phyloP scores from a whole-genome alignment of 208 protist genomes.

The Angomonas desouzai region DNA sequence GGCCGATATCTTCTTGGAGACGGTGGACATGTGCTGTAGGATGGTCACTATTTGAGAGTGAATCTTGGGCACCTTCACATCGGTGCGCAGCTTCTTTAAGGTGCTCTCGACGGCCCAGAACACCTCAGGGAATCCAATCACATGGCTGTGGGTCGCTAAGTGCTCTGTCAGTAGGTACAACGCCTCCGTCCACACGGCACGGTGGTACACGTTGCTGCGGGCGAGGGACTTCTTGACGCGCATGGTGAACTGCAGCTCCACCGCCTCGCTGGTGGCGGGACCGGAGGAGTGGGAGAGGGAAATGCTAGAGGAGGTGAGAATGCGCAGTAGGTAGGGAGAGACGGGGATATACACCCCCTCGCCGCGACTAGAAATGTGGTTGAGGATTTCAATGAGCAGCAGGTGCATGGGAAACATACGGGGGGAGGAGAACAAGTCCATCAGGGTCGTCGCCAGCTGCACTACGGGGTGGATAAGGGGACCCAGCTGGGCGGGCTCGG shows the following conservation, averaged over 20 bases:
- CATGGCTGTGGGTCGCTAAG: constrained; percentile 77
- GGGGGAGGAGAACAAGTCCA: constrained; percentile 90
- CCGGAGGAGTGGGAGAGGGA: constrained; percentile 33
- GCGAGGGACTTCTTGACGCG: constrained; percentile 88
- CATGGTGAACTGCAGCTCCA: constrained; percentile 86
- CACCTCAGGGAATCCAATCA: constrained; percentile 92
- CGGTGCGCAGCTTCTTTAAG: constrained; percentile 75
- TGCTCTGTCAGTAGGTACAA: constrained; percentile 90
- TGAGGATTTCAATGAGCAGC: constrained; percentile 90
- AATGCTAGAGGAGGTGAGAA: constrained; percentile 85
- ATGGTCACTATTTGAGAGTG: constrained; percentile 67
- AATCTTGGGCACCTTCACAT: constrained; percentile 82
- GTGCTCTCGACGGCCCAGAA: constrained; percentile 85
- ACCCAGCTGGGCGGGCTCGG: constrained; percentile 75
- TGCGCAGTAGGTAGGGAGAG: constrained; percentile 89
- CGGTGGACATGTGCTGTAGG: constrained; percentile 75
- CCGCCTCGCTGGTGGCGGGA: constrained; percentile 32
- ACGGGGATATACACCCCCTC: constrained; percentile 93
- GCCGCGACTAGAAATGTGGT: constrained; percentile 79
- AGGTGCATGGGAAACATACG: constrained; percentile 96
- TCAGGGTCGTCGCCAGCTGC: constrained; percentile 84
- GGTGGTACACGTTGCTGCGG: constrained; percentile 68
- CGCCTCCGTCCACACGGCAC: constrained; percentile 64
- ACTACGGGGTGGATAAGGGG: constrained; percentile 92
- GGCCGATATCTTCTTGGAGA: constrained; percentile 51